phyloP scores from a whole-genome alignment of 345 rosid species.

The Noccaea caerulescens region DNA sequence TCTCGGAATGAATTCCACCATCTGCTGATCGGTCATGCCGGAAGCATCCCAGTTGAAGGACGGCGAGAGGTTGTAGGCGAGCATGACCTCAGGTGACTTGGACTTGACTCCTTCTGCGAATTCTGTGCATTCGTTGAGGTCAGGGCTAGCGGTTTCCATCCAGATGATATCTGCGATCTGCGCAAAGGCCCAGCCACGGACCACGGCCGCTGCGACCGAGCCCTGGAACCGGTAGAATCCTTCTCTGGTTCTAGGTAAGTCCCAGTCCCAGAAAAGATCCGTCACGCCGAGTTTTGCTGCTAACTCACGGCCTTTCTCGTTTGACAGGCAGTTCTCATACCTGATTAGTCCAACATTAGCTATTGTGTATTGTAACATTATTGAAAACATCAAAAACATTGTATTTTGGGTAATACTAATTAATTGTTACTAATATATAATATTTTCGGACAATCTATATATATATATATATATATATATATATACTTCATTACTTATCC shows the following conservation, averaged over 20 bases:
- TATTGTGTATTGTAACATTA: neutral
- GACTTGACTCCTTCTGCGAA: slow-evolving; percentile 81
- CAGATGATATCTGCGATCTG: slow-evolving; percentile 78
- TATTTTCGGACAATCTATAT: neutral
- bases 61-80: slow-evolving; percentile 93
- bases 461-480: no score
- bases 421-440: neutral
- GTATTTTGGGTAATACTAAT: neutral
- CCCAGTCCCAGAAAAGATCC: slow-evolving; percentile 98
- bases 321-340: slow-evolving; percentile 69
- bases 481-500: neutral
- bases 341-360: slow-evolving; percentile 30
- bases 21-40: slow-evolving; percentile 80
- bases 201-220: slow-evolving; percentile 76
- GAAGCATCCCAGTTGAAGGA: slow-evolving; percentile 98
- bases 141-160: slow-evolving; percentile 96
- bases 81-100: slow-evolving; percentile 71
- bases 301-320: slow-evolving; percentile 69
- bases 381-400: slow-evolving; percentile 9
- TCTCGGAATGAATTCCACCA: slow-evolving; percentile 83
- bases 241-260: slow-evolving; percentile 90
- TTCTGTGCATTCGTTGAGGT: slow-evolving; percentile 71
- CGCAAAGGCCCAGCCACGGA: slow-evolving; percentile 93
- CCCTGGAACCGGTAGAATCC: slow-evolving; percentile 95
- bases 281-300: slow-evolving; percentile 71